These are phyloP conservation scores for Blastobotrys americana DNA, from an alignment of 805 yeast species.

Conservation along the genomic window DNA sequence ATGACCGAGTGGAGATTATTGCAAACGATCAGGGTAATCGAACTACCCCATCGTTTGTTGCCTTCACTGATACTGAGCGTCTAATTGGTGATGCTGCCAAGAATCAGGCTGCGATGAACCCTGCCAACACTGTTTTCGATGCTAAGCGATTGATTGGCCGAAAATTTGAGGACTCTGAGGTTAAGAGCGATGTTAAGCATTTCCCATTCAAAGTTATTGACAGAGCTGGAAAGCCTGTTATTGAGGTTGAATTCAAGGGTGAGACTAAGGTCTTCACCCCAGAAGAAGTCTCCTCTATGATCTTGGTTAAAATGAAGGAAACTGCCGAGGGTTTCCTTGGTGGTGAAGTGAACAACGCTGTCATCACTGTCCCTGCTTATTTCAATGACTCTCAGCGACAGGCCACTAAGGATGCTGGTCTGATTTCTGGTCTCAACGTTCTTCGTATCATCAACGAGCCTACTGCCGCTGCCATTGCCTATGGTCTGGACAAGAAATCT, in stretches of 20 bases:
- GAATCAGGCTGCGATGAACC: conserved; percentile 98
- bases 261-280: conserved; percentile 83
- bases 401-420: conserved; percentile 97
- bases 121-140: conserved; percentile 86
- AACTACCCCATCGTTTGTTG: conserved; percentile 95
- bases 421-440: conserved; percentile 91
- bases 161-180: conserved; percentile 72
- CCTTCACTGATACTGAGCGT: conserved; percentile 92
- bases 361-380: conserved; percentile 94
- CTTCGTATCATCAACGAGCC: conserved; percentile 95
- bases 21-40: conserved; percentile 99
- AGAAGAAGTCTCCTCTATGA: conserved; percentile 92
- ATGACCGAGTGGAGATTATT: conserved; percentile 87
- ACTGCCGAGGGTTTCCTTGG: conserved; percentile 90
- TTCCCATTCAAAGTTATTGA: conserved; percentile 79
- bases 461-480: conserved; percentile 98
- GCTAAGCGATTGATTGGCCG: conserved; percentile 92
- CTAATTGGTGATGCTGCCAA: conserved; percentile 96
- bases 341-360: conserved; percentile 78
- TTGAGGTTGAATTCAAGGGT: conserved; percentile 83
- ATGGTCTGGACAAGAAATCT: conserved; percentile 69
- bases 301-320: conserved; percentile 86
- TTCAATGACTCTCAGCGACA: conserved; percentile 97
- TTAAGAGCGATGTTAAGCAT: conserved; percentile 73
- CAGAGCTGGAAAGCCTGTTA: conserved; percentile 77